Conservation (phyloP, 1,284 basidiomycete species). For the Boletus subluridellus region DNA sequence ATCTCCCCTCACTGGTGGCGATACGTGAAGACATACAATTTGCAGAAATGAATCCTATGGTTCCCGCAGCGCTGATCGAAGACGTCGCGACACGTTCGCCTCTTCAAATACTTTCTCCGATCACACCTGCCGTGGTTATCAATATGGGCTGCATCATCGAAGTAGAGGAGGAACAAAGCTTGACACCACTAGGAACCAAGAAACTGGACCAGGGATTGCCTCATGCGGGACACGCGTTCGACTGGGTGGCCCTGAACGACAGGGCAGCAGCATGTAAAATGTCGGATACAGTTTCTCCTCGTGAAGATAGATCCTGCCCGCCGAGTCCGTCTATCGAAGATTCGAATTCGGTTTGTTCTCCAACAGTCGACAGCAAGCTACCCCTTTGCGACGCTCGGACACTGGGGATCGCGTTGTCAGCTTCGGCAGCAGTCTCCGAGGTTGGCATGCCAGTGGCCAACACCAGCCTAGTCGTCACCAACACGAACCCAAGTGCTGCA, state of each 20-base stretch:
- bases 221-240: background rate
- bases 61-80: conserved; percentile 2
- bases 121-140: conserved; percentile 11
- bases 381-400: background rate
- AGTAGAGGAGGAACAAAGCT: background rate
- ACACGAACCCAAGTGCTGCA: background rate
- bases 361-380: background rate
- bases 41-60: background rate
- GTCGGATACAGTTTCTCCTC: background rate
- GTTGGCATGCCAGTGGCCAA: background rate
- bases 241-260: background rate
- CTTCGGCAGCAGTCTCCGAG: background rate
- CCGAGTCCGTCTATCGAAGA: background rate
- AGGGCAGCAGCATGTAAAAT: background rate
- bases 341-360: background rate
- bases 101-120: conserved; percentile 1
- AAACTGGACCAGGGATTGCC: background rate
- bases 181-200: background rate
- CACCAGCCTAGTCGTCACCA: background rate
- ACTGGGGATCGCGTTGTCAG: background rate
- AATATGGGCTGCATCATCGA: background rate
- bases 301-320: background rate
- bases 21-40: background rate
- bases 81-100: conserved; percentile 17
- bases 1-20: conserved; percentile 14